These are phyloP conservation scores for Eimeria tenella DNA, from an alignment of 169 alveolate species.

Conservation along the genomic window DNA sequence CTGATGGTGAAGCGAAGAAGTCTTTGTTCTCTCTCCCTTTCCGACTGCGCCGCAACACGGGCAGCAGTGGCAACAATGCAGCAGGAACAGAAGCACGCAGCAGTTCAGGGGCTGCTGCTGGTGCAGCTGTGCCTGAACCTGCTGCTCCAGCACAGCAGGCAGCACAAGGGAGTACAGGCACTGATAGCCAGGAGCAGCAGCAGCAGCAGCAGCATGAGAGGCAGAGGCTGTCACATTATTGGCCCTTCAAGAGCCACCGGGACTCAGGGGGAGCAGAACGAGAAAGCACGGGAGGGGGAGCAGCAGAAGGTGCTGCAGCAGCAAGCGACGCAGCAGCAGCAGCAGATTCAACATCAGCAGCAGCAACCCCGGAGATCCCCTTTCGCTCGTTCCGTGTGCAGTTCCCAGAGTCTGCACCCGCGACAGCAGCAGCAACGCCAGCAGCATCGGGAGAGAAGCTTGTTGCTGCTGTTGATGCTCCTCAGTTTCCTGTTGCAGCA, in stretches of 20 bases:
- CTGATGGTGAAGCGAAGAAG: slow-evolving; percentile 30
- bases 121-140: background rate
- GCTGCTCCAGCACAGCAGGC: slow-evolving; percentile 24
- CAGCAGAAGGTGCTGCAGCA: slow-evolving; percentile 44
- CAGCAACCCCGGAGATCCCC: background rate
- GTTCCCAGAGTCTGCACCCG: slow-evolving; percentile 40
- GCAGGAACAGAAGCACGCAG: background rate
- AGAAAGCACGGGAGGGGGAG: slow-evolving; percentile 9
- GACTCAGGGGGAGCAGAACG: background rate
- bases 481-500: slow-evolving; percentile 52
- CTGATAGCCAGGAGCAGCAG: slow-evolving; percentile 8
- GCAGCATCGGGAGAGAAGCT: slow-evolving; percentile 16
- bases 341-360: background rate
- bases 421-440: background rate
- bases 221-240: slow-evolving; percentile 4
- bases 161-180: background rate
- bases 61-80: slow-evolving; percentile 14
- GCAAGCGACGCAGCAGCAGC: background rate
- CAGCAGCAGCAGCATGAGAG: slow-evolving; percentile 10
- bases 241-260: slow-evolving; percentile 10
- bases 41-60: slow-evolving; percentile 49
- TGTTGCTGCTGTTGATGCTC: slow-evolving; percentile 59
- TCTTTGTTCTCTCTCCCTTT: slow-evolving; percentile 21
- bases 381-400: background rate
- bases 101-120: slow-evolving; percentile 12